A percentile compares a stretch with the other conserved stretches of the same genome.
Evolutionary conservation across 192 early-diverging fungal species (phyloP).

Genomic region (Podila epicladia): DNA sequence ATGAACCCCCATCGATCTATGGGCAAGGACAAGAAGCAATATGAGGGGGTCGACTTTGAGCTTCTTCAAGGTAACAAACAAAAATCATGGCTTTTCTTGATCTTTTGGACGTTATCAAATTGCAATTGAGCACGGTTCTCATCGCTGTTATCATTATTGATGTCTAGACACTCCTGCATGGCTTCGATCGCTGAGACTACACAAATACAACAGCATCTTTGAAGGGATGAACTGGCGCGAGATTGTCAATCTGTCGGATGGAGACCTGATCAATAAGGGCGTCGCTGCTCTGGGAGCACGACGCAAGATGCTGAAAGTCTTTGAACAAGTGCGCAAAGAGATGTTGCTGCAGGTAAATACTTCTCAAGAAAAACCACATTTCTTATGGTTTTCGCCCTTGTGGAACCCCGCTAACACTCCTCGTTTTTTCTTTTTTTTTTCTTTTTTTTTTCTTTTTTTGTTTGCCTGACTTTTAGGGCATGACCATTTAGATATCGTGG

Average conservation of each 20-base stretch:
- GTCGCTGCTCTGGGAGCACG: conserved; percentile 95
- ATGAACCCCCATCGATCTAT: conserved; percentile 26
- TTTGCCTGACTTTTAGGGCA: no score
- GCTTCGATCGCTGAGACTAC: conserved; percentile 91
- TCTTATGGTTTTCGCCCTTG: no score
- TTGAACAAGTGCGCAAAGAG: conserved; percentile 78
- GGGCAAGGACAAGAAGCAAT: conserved; percentile 79
- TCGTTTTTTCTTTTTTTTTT: no score
- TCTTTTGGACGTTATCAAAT: not conserved
- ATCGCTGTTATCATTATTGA: not conserved
- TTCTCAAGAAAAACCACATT: no score
- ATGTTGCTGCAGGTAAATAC: conserved; percentile 43
- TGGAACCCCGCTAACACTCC: no score
- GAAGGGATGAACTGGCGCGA: conserved; percentile 89
- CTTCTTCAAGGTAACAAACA: conserved; percentile 68
- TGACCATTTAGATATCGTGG: no score
- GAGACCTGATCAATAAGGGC: conserved; percentile 82
- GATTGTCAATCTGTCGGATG: conserved; percentile 88
- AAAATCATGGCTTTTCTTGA: not conserved
- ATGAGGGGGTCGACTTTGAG: conserved; percentile 79
- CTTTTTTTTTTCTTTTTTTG: no score
- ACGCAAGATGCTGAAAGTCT: conserved; percentile 96
- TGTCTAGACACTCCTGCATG: conserved; percentile 88
- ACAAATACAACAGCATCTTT: conserved; percentile 96
- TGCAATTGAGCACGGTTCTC: not conserved